Evolutionary conservation across 2,329 filamentous ascomycete genomes (phyloP).

Genomic region (Blastomyces parvus): DNA sequence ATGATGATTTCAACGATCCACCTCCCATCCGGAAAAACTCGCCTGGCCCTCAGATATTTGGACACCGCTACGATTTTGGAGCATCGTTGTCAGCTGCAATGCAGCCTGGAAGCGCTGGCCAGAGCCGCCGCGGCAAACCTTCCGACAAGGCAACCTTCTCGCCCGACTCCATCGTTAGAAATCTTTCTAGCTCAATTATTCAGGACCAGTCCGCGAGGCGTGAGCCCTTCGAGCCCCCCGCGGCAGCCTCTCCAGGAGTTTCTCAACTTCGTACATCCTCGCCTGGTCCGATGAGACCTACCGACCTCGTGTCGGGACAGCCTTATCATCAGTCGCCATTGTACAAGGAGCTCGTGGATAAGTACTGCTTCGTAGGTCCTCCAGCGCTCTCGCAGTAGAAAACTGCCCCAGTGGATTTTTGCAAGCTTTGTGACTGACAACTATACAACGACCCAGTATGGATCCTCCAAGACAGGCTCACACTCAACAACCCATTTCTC

Average conservation of each 20-base stretch:
- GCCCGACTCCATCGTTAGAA: slow-evolving; percentile 42
- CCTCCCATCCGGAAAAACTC: slow-evolving; percentile 36
- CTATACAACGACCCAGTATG: background rate
- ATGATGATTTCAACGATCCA: slow-evolving; percentile 53
- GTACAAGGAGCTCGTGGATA: slow-evolving; percentile 94
- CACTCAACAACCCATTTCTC: slow-evolving; percentile 13
- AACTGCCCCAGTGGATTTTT: background rate
- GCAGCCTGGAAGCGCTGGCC: slow-evolving; percentile 41
- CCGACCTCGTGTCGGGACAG: slow-evolving; percentile 40
- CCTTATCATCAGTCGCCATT: slow-evolving; percentile 73
- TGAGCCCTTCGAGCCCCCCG: background rate
- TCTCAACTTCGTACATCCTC: slow-evolving; percentile 1
- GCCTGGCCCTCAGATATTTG: slow-evolving; percentile 62
- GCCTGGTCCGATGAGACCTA: slow-evolving; percentile 3
- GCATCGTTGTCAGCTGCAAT: slow-evolving; percentile 82
- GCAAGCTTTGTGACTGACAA: background rate
- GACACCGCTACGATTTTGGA: slow-evolving; percentile 90
- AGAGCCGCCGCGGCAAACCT: slow-evolving; percentile 54
- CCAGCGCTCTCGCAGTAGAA: slow-evolving; percentile 5
- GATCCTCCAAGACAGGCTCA: slow-evolving; percentile 14
- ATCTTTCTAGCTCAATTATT: background rate
- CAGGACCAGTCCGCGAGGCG: background rate
- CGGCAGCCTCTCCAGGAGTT: background rate
- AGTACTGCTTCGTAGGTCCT: slow-evolving; percentile 98
- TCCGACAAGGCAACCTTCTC: slow-evolving; percentile 47